Base-by-base conservation (phyloP, 2,329 filamentous ascomycete genomes). In the Neocucurbitaria cava region DNA sequence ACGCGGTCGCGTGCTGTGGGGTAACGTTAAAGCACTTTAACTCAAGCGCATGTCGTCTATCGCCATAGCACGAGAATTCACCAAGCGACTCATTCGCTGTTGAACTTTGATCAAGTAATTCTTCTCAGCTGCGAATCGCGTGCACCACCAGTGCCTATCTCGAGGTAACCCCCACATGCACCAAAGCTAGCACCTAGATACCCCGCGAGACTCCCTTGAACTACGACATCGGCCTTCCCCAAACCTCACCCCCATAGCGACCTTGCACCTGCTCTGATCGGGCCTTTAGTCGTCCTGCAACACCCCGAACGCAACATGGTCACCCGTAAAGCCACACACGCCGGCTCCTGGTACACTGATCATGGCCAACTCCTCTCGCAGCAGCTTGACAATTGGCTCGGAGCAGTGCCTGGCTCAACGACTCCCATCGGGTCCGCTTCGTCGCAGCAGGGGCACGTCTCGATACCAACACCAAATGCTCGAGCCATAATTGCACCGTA, bases 401-500 rank as follows among this genome's bases (percentile, higher is more conserved):
- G 78, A 33, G 79, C 84, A 33, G 93, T 96, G 7, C 89, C 91
- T 2, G 75, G 81, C 44, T 82, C 83, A 1, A 78, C 95, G 36
- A 81, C 88, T 28, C 87, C 83, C 40, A 80, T 87, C 53, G 85
- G 84, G 13, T 74, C 78, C 5, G 68, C 77, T 59, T 71, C 69
- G 53, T 70, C 76, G 13, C 74, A 77, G 31, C 63, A 76, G 50
- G 73, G 71, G 23, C 51, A 71, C 3, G 57, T 76, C 11, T 54
- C 71, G 6, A 67, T 96, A 53, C 95, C 94, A 3, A 80, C 93
- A 1, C 75, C 86, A 1, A 87, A 88, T 28, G 93, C 93, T 5
- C 86, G 92, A 75, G 82, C 95, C 13, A 89, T 99, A 51, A 97
- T 99, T 73, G 92, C 92, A 57, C 95, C 95, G 94, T 97, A 84